Evolutionary conservation across 2,329 filamentous ascomycete genomes (phyloP), one percentile per base, ranked within the genome.

Genomic region (Verticillium longisporum): DNA sequence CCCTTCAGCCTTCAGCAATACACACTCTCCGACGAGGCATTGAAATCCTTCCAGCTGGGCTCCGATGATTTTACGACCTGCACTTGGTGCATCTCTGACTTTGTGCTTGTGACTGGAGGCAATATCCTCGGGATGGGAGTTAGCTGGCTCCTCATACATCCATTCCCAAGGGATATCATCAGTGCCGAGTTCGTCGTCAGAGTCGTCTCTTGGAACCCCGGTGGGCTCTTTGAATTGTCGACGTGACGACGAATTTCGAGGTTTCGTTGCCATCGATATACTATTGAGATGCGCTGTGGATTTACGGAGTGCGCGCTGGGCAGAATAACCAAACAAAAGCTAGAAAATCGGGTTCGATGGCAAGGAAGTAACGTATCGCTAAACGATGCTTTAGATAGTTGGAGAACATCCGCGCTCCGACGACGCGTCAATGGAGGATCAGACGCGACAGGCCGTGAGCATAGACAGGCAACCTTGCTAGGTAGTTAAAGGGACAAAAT

Each of bases 1-100:
- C 4, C 91, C 92, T 45, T 96, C 91, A 1, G 93, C 91, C 73
- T 96, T 96, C 60, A 99, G 81, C 50, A 98, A 80, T 38, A 98
- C 88, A 21, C 86, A 84, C 70, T 99, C 92, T 55, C 95, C 95
- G 41, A 97, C 73, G 60, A 78, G 83, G 75, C 92, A 97, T 70
- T 89, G 83, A 66, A 97, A 97, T 13, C 74, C 80, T 31, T 92
- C 93, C 82, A 92, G 92, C 32, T 85, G 86, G 21, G 94, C 95
- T 4, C 91, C 95, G 50, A 95, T 73, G 55, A 97, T 96, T 61
- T 77, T 81, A 56, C 75, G 26, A 21, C 31, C 54, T n/a, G 2
- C 14, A 9, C 54, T n/a, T 26, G 45, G 3, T 13, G 45, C 13
- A n/a, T 9, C 26, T 14, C 14, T 33, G 14, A 4, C 15, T 53